A percentile compares a stretch with the other conserved stretches of the same genome.
Conservation (phyloP, 805 yeast species). For the Cyberlindnera mrakii region DNA sequence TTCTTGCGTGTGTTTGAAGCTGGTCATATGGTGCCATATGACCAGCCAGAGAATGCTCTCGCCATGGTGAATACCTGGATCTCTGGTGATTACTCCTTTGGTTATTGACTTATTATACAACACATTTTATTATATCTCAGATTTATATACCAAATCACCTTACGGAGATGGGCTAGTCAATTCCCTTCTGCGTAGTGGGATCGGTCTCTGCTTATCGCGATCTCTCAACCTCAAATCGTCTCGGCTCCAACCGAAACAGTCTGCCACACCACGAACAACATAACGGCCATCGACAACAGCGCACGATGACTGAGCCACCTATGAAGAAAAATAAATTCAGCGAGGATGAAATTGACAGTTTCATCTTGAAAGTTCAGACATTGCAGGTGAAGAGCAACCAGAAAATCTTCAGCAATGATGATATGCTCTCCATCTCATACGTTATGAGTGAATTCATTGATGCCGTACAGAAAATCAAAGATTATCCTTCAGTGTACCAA, state of each 20-base stretch:
- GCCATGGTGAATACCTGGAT: conserved; percentile 76
- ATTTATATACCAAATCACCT: too few relatives aligned
- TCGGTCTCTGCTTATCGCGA: too few relatives aligned
- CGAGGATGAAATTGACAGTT: conserved; percentile 1
- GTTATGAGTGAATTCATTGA: conserved; percentile 1
- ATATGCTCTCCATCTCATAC: conserved; percentile 1
- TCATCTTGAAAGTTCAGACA: conserved; percentile 1
- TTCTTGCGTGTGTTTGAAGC: conserved; percentile 75
- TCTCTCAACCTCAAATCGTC: too few relatives aligned
- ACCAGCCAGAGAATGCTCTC: conserved; percentile 71
- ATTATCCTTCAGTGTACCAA: conserved; percentile 1
- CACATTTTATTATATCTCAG: too few relatives aligned
- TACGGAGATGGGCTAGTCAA: too few relatives aligned
- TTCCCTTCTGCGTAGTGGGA: too few relatives aligned
- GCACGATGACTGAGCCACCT: neutral
- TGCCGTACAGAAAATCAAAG: conserved; percentile 1
- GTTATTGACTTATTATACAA: conserved; percentile 2
- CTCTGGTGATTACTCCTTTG: conserved; percentile 33
- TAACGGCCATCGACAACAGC: too few relatives aligned
- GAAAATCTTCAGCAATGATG: conserved; percentile 1
- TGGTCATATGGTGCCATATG: conserved; percentile 91
- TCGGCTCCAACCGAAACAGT: too few relatives aligned
- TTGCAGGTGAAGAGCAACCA: conserved; percentile 1
- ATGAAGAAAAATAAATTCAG: conserved; percentile 1
- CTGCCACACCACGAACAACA: too few relatives aligned